phyloP scores from a whole-genome alignment of 2,329 filamentous ascomycete species.

The Colletotrichum musae region DNA sequence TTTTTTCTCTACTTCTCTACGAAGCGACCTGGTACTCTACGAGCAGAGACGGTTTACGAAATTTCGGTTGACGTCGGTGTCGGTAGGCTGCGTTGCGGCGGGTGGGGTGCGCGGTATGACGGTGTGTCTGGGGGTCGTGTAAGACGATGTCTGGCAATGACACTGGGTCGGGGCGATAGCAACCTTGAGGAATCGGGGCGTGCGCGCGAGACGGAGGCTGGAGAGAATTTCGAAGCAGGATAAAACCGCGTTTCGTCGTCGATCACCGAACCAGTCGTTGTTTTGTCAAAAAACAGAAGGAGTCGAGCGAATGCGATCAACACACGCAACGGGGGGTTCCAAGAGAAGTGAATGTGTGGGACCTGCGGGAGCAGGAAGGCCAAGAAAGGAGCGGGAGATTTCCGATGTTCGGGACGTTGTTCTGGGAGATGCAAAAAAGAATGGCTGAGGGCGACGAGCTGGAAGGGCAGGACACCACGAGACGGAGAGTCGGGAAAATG shows the following conservation, averaged over 20 bases:
- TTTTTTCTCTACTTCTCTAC: slow-evolving; percentile 11
- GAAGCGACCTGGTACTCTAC: not conserved
- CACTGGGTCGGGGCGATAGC: slow-evolving; percentile 8
- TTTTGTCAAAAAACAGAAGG: slow-evolving; percentile 12
- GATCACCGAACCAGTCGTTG: slow-evolving; percentile 17
- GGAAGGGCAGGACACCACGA: slow-evolving; percentile 25
- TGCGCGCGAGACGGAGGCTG: slow-evolving; percentile 8
- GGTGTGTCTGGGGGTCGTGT: slow-evolving; percentile 11
- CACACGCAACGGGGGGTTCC: slow-evolving; percentile 36
- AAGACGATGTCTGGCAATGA: slow-evolving; percentile 31
- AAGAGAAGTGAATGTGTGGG: slow-evolving; percentile 36
- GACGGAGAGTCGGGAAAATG: slow-evolving; percentile 11
- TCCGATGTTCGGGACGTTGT: slow-evolving; percentile 23
- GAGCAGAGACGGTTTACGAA: slow-evolving; percentile 4
- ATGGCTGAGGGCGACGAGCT: slow-evolving; percentile 36
- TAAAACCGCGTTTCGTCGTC: slow-evolving; percentile 8
- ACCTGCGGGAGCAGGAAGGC: slow-evolving; percentile 26
- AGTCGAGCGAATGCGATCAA: slow-evolving; percentile 42
- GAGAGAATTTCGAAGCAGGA: slow-evolving; percentile 8
- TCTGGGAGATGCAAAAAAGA: slow-evolving; percentile 22
- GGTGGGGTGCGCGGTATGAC: slow-evolving; percentile 16
- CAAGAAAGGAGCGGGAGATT: slow-evolving; percentile 35
- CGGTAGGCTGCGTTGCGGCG: not conserved
- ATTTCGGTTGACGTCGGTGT: not conserved
- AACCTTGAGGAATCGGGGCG: not conserved